phyloP scores from a whole-genome alignment of 129 eudicot genomes.

The Flaveria brownii region DNA sequence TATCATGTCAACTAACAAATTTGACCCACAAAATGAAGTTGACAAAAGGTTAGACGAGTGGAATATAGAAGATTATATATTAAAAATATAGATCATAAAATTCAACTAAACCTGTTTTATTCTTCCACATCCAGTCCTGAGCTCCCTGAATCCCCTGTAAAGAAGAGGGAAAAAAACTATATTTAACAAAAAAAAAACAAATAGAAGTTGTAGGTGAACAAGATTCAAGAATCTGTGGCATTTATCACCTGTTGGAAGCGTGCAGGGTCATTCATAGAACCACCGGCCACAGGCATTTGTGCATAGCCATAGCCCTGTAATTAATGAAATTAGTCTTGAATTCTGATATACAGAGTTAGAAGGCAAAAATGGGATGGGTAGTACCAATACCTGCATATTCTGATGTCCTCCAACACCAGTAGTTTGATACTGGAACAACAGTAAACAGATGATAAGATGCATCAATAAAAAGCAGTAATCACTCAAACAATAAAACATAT shows the following conservation, averaged over 20 bases:
- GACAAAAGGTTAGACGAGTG: not conserved
- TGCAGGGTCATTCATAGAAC: slow-evolving; percentile 53
- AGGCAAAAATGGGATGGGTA: not conserved
- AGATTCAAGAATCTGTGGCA: not conserved
- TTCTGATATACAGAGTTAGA: not conserved
- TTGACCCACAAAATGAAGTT: not conserved
- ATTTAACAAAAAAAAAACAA: not conserved
- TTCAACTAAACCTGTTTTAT: slow-evolving; percentile 61
- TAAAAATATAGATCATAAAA: not conserved
- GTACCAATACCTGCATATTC: slow-evolving; percentile 51
- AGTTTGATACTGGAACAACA: slow-evolving; percentile 60
- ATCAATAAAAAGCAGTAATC: not conserved
- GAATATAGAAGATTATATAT: not conserved
- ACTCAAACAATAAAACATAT: not conserved
- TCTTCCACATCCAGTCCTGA: slow-evolving; percentile 93
- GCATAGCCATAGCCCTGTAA: slow-evolving; percentile 58
- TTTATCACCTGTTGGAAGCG: slow-evolving; percentile 67
- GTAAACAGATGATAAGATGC: not conserved
- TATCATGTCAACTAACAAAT: not conserved
- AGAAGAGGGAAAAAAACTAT: not conserved
- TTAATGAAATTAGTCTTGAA: not conserved
- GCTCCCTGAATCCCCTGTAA: slow-evolving; percentile 40
- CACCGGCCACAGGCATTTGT: slow-evolving; percentile 51
- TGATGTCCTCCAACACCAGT: slow-evolving; percentile 57
- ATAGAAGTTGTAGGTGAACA: not conserved